Conservation (phyloP, 139 green algal species). For the Coccomyxa sp. region DNA sequence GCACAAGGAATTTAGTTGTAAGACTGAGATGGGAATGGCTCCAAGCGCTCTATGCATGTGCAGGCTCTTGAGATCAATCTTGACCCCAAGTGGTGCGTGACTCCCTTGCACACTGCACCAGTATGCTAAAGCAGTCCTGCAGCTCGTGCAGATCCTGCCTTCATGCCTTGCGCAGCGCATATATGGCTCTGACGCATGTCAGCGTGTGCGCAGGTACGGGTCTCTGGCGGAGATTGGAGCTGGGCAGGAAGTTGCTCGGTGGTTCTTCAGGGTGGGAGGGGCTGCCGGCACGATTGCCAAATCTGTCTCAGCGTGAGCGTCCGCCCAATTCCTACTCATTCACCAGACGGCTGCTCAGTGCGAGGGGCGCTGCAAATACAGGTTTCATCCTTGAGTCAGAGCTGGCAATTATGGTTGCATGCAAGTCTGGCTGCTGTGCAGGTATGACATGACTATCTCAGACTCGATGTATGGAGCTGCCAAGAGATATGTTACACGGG, state of each 20-base stretch:
- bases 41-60: conserved; percentile 18
- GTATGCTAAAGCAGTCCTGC: too few species aligned
- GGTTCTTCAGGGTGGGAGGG: conserved; percentile 43
- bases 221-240: conserved; percentile 45
- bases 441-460: conserved; percentile 55
- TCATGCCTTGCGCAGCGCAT: too few species aligned
- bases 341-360: too few species aligned
- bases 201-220: conserved; percentile 13
- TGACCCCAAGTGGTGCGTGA: conserved; percentile 9
- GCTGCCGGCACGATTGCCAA: conserved; percentile 40
- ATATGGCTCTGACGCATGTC: background rate
- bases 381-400: background rate
- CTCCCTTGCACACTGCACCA: too few species aligned
- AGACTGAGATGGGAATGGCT: background rate
- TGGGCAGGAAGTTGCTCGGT: conserved; percentile 48
- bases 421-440: too few species aligned
- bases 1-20: background rate
- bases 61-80: conserved; percentile 36
- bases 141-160: too few species aligned
- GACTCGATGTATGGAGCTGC: conserved; percentile 43
- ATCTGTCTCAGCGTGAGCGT: conserved; percentile 22
- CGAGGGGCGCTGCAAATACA: too few species aligned
- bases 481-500: conserved; percentile 43
- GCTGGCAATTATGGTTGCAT: background rate
- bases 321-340: too few species aligned